Conservation (phyloP, 2,329 filamentous ascomycete genomes). For the Kalmusia sp. region DNA sequence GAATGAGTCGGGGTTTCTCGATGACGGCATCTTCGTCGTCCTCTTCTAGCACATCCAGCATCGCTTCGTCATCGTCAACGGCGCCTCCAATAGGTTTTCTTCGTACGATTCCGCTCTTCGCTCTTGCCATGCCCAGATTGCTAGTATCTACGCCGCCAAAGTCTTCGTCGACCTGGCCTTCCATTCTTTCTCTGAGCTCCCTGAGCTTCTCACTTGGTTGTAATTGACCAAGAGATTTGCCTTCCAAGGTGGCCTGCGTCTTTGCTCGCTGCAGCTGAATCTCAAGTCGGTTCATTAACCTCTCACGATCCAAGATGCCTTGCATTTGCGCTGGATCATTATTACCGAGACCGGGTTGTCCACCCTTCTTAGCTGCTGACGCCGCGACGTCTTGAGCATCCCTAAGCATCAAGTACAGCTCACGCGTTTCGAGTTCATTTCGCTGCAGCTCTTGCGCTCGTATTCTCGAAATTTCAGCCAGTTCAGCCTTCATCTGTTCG, state of each 20-base stretch:
- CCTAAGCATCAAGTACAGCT: slow-evolving; percentile 96
- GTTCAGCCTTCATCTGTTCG: slow-evolving; percentile 85
- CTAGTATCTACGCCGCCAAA: slow-evolving; percentile 69
- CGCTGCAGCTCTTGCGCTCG: slow-evolving; percentile 90
- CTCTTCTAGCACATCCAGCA: slow-evolving; percentile 49
- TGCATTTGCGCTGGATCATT: slow-evolving; percentile 80
- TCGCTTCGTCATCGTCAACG: slow-evolving; percentile 46
- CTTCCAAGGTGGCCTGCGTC: slow-evolving; percentile 96
- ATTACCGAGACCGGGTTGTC: slow-evolving; percentile 61
- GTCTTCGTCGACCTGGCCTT: slow-evolving; percentile 59
- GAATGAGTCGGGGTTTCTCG: slow-evolving; percentile 80
- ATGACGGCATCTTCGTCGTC: slow-evolving; percentile 69
- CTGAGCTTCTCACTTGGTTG: slow-evolving; percentile 91
- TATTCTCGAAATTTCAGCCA: slow-evolving; percentile 84
- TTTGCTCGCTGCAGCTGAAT: slow-evolving; percentile 96
- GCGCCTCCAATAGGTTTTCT: slow-evolving; percentile 49
- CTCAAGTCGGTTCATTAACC: slow-evolving; percentile 90
- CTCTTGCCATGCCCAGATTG: slow-evolving; percentile 62
- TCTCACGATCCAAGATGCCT: slow-evolving; percentile 91
- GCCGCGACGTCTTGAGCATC: slow-evolving; percentile 97
- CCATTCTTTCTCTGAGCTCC: slow-evolving; percentile 94
- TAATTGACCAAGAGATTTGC: slow-evolving; percentile 83
- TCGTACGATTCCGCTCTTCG: slow-evolving; percentile 49
- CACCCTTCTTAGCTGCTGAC: slow-evolving; percentile 74
- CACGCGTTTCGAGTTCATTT: slow-evolving; percentile 93